Base-by-base conservation (phyloP, 1,139 yeast genomes). In the Sugiyamaella sp. region DNA sequence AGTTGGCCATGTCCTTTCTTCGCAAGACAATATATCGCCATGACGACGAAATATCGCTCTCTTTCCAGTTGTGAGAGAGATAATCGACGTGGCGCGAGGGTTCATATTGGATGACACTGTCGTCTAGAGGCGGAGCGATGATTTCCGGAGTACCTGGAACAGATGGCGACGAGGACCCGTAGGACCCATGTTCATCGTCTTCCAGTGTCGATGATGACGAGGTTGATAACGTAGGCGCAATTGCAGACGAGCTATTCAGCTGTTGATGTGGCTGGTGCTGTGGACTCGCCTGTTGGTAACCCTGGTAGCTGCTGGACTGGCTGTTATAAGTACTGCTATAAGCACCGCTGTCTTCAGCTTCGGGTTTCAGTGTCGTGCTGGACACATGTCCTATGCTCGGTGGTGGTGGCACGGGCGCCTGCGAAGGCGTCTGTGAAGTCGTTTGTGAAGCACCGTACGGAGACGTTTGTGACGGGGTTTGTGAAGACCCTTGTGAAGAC, bases 21-120 rank as follows among this genome's bases (percentile, higher is more conserved):
- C 88, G 85, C 59, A 84, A 74, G 46, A 89, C 91, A 57, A 93
- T 87, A 69, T 93, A 93, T 60, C 97, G 79, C 99, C 99, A 93
- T 37, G 96, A 89, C 62, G 88, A 88, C 12, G 96, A 87, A 39
- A 93, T 89, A 69, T 93, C 99, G 3, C 84, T 76, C 61, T 91
- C 98, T 64, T 89, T 89, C 99, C 99, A 93, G 67, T 93, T 81
- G 68, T 93, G 97, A 3, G 97, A 88, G 44, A 93, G 77, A 70
- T 93, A 93, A 73, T 93, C 99, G 14, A 93, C 99, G 66, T 91
- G 97, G 51, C 85, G 80, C 46, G 86, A 81, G 4, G 98, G 97
- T 65, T 88, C 95, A 60, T 81, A 81, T 51, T 80, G 80, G 37
- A 91, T 78, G 63, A 87, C 95, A 25, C 84, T 81, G 71, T 93